Base-by-base conservation (phyloP, 805 yeast genomes). In the Lipomyces orientalis region DNA sequence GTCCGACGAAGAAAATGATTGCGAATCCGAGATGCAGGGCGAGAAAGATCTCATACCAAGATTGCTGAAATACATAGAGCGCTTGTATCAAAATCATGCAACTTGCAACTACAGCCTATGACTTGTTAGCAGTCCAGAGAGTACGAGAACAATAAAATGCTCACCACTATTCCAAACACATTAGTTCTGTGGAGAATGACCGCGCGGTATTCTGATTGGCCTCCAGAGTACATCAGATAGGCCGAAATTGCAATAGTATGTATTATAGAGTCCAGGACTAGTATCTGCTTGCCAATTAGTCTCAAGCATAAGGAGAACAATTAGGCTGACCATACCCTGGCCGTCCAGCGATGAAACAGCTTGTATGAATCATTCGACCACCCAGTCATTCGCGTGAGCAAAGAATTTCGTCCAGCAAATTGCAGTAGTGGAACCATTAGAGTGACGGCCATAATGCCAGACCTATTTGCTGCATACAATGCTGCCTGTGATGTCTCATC, bases 321-420 rank as follows among this genome's bases (percentile, higher is more conserved):
- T 5, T 54, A 29, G 12, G 1, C 14, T 67, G n/a, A 81, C 72
- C 83, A 77, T 0, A 83, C 79, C 68, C 88, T 80, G 0, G 90
- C 88, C 60, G 82, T 77, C 88, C 90, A 87, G 75, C 84, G 86
- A 77, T 91, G 97, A 73, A 84, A 85, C 31, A 81, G 78, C 72
- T 86, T 81, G 79, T 90, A 90, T 1, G 89, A 82, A 16, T 87
- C 78, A 71, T 85, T 87, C 0, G 87, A 76, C 81, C 90, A 82
- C 1, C 93, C 91, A 1, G 93, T 84, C 4, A 89, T 63, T 75
- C 79, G 79, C 67, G 85, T 83, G 74, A 90, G 81, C n/a, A 90
- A 86, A 73, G 90, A 90, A 76, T 90, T 90, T 73, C 95, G 80
- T 37, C 90, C 89, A 2, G 92, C 90, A 77, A 90, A 88, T 64